Percentiles rank a stretch among this genome's conserved stretches.
Conservation (phyloP, 495 filamentous ascomycete genomes). For the Aspergillus carlsbadensis region DNA sequence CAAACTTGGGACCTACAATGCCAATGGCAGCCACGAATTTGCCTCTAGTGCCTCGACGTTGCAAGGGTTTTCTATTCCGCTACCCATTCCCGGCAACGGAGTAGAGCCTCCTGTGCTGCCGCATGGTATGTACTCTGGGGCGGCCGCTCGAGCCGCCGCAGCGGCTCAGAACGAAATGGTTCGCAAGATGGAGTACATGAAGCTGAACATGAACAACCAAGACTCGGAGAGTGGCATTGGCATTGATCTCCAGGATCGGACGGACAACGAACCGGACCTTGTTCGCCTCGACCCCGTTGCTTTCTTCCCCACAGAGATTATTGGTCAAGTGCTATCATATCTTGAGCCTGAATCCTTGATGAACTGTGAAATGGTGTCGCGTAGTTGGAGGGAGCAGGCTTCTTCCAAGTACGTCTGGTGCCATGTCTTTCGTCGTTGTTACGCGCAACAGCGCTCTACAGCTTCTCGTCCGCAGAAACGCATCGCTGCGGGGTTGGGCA, state of each 20-base stretch:
- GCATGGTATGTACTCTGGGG: slow-evolving; percentile 53
- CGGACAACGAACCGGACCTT: slow-evolving; percentile 44
- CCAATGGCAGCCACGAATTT: slow-evolving; percentile 14
- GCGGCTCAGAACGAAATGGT: slow-evolving; percentile 41
- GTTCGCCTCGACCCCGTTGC: slow-evolving; percentile 62
- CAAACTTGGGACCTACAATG: slow-evolving; percentile 1
- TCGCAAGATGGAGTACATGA: slow-evolving; percentile 37
- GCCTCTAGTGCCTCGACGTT: slow-evolving; percentile 40
- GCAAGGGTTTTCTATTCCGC: slow-evolving; percentile 36
- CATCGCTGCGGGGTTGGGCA: slow-evolving; percentile 49
- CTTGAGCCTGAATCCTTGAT: slow-evolving; percentile 68
- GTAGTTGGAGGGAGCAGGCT: slow-evolving; percentile 59
- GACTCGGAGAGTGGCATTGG: slow-evolving; percentile 81
- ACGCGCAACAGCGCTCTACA: slow-evolving; percentile 42
- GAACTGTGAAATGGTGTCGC: slow-evolving; percentile 60
- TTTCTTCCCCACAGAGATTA: slow-evolving; percentile 68
- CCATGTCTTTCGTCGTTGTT: slow-evolving; percentile 69
- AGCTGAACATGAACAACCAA: slow-evolving; percentile 34
- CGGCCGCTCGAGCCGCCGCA: slow-evolving; percentile 22
- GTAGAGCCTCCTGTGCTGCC: slow-evolving; percentile 42
- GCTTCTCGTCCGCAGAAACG: slow-evolving; percentile 44
- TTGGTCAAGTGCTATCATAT: slow-evolving; percentile 67
- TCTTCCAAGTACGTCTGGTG: slow-evolving; percentile 73
- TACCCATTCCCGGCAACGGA: slow-evolving; percentile 42
- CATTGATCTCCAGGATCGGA: slow-evolving; percentile 60